These are phyloP conservation scores for Ogataea corticis DNA, from an alignment of 805 yeast genomes.

Conservation along the genomic window DNA sequence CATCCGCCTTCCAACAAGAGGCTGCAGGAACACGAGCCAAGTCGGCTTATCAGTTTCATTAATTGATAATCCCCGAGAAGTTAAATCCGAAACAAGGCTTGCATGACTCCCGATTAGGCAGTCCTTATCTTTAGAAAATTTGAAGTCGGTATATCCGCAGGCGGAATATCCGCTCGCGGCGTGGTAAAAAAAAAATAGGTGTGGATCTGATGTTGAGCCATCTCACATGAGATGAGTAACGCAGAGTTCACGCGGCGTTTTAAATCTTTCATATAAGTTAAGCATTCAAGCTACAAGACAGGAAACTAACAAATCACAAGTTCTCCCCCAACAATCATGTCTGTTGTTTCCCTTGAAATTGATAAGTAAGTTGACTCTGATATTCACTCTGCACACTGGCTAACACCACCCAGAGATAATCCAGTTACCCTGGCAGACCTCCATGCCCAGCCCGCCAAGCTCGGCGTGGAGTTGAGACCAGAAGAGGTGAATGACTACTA, in stretches of 20 bases:
- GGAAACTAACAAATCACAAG: background rate
- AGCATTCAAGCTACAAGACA: background rate
- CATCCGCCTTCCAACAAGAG: background rate
- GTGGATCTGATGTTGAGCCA: background rate
- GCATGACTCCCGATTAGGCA: background rate
- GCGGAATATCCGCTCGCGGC: conserved; percentile 3
- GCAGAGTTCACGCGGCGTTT: background rate
- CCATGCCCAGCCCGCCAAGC: conserved; percentile 24
- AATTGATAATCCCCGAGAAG: background rate
- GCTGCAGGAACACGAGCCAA: background rate
- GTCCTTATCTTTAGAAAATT: background rate
- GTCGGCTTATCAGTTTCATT: background rate
- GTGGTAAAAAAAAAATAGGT: background rate
- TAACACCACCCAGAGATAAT: conserved; percentile 18
- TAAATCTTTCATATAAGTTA: conserved; percentile 1
- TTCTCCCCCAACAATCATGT: conserved; percentile 11
- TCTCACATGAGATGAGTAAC: conserved; percentile 1
- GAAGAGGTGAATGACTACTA: conserved; percentile 29
- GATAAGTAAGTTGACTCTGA: conserved; percentile 14
- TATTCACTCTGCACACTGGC: background rate
- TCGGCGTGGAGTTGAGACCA: conserved; percentile 25
- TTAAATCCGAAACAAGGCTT: background rate
- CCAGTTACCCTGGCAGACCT: conserved; percentile 29
- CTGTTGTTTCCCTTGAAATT: conserved; percentile 22
- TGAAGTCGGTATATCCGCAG: background rate